Conservation (phyloP, 78 protist species). For the Monocercomonoides exilis region DNA sequence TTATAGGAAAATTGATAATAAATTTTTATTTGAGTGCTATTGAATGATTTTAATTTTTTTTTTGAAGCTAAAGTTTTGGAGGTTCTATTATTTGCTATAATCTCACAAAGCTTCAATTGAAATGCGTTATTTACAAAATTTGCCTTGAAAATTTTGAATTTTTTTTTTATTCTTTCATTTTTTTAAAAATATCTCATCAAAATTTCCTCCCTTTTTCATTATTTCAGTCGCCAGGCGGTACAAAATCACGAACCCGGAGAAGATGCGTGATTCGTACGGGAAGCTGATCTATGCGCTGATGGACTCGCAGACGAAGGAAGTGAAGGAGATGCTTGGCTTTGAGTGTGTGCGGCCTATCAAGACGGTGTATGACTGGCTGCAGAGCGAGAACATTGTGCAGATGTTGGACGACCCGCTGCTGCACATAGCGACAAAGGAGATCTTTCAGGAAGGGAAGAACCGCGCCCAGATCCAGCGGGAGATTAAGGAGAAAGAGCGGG, state of each 20-base stretch:
- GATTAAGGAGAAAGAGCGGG: constrained; percentile 55
- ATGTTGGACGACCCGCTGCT: constrained; percentile 51
- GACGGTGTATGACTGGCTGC: constrained; percentile 51
- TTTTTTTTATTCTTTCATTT: no score
- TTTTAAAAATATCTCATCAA: neutral
- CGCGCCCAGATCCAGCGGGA: constrained; percentile 35
- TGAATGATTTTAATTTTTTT: no score
- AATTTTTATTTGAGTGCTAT: no score
- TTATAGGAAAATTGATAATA: no score
- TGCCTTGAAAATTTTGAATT: no score
- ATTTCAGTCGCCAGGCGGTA: constrained; percentile 31
- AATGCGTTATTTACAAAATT: no score
- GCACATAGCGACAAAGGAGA: constrained; percentile 53
- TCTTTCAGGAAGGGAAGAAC: constrained; percentile 14
- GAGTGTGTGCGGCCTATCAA: constrained; percentile 39
- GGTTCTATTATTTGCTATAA: no score
- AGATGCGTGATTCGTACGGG: constrained; percentile 40
- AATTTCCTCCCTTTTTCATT: neutral
- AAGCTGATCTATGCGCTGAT: constrained; percentile 34
- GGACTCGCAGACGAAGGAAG: neutral
- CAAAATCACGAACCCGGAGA: constrained; percentile 47
- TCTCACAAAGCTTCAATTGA: no score
- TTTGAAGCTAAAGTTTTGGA: no score
- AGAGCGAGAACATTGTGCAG: constrained; percentile 6
- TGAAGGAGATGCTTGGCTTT: constrained; percentile 23